phyloP scores from a whole-genome alignment of 768 basidiomycete genomes.

The Favolaschia claudopus region DNA sequence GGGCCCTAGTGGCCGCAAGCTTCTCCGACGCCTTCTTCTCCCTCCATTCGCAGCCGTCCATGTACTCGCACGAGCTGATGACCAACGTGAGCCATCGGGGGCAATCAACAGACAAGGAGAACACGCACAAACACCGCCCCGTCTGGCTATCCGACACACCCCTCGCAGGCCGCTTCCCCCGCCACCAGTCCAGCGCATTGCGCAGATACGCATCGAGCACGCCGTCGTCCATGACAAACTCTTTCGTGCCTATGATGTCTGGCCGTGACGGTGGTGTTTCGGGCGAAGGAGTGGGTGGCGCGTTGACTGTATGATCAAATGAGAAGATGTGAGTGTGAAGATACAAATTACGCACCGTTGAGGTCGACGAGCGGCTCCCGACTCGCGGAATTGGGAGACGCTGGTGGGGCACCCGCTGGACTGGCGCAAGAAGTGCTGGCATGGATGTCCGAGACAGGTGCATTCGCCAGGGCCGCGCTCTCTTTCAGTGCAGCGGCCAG shows the following conservation, averaged over 20 bases:
- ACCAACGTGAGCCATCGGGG: conserved; percentile 1
- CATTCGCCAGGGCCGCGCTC: background rate
- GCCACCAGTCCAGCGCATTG: conserved; percentile 77
- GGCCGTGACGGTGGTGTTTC: background rate
- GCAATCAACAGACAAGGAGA: background rate
- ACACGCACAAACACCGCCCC: conserved; percentile 70
- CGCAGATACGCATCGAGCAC: conserved; percentile 62
- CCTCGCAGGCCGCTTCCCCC: conserved; percentile 67
- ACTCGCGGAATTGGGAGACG: too few species aligned
- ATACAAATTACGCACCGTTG: too few species aligned
- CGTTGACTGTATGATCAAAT: background rate
- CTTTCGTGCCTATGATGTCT: conserved; percentile 70
- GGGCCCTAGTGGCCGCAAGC: background rate
- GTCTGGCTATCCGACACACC: conserved; percentile 73
- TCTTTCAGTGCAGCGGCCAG: conserved; percentile 12
- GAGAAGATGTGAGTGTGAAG: background rate
- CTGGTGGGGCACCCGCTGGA: too few species aligned
- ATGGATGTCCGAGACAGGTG: background rate
- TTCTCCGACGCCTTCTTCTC: conserved; percentile 57
- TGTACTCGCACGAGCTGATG: conserved; percentile 75
- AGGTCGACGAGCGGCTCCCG: too few species aligned
- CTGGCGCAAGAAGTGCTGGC: too few species aligned
- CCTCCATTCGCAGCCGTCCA: conserved; percentile 82
- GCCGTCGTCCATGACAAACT: conserved; percentile 60
- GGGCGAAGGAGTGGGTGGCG: background rate